Percentiles rank a stretch among this genome's conserved stretches.
Conservation (phyloP, 345 rosid species). For the Mangifera indica region DNA sequence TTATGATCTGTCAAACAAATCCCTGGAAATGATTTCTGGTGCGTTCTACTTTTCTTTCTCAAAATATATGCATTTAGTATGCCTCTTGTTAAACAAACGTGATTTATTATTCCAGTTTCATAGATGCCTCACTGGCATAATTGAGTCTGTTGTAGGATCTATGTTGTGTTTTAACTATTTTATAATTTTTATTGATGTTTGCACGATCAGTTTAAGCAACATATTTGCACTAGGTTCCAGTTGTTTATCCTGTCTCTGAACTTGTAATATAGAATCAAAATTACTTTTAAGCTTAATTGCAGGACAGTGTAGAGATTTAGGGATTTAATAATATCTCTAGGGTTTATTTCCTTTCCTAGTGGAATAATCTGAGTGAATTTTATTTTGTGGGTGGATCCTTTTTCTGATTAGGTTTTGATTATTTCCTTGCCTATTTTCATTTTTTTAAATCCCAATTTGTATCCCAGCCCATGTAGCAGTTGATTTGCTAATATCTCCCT, state of each 20-base stretch:
- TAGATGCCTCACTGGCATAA: neutral
- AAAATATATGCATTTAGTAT: neutral
- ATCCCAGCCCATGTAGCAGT: no score
- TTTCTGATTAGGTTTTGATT: no score
- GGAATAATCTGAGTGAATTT: no score
- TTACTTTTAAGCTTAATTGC: neutral
- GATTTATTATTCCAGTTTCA: neutral
- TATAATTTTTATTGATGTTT: neutral
- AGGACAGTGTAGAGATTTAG: no score
- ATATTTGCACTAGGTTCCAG: neutral
- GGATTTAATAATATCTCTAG: no score
- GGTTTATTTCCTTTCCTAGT: no score
- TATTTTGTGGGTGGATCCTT: no score
- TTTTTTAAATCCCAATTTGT: no score
- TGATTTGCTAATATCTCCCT: no score
- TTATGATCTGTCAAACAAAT: slow-evolving; percentile 48
- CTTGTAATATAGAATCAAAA: neutral
- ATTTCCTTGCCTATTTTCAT: no score
- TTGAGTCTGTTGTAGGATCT: neutral
- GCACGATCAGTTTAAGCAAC: neutral
- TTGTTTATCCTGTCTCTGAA: neutral
- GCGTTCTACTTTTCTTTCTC: neutral
- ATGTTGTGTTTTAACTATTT: neutral
- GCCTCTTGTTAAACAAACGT: neutral
- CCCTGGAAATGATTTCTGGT: slow-evolving; percentile 48